A percentile compares a stretch with the other conserved stretches of the same genome.
phyloP scores from a whole-genome alignment of 2,329 filamentous ascomycete genomes.

The Pochonia chlamydosporia region DNA sequence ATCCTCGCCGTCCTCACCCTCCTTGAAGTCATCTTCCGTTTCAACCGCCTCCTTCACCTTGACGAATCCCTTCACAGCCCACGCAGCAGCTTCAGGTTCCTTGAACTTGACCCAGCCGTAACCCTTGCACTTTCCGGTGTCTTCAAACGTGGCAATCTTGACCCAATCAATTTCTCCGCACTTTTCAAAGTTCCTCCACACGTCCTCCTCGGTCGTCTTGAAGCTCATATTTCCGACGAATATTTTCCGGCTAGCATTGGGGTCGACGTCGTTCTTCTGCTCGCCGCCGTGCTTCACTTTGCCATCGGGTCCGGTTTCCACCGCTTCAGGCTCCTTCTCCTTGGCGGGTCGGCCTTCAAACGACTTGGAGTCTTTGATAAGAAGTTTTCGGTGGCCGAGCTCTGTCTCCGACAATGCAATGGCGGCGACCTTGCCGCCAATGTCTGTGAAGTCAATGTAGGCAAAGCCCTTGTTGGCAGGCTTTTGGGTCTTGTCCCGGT shows the following conservation, averaged over 20 bases:
- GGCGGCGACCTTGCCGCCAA: constrained; percentile 66
- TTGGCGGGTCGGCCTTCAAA: constrained; percentile 86
- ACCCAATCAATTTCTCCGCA: constrained; percentile 79
- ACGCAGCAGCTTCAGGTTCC: constrained; percentile 65
- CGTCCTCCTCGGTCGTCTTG: constrained; percentile 71
- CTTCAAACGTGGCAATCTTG: constrained; percentile 92
- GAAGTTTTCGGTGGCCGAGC: constrained; percentile 67
- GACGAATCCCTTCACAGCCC: constrained; percentile 70
- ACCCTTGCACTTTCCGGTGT: constrained; percentile 95
- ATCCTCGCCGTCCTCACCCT: constrained; percentile 38
- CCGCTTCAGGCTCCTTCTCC: constrained; percentile 32
- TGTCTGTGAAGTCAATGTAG: constrained; percentile 82
- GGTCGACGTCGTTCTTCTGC: constrained; percentile 24
- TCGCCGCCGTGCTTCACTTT: constrained; percentile 26
- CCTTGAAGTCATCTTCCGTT: constrained; percentile 56
- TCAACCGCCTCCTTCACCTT: constrained; percentile 61
- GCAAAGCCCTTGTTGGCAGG: constrained; percentile 84
- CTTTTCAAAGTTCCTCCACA: constrained; percentile 74
- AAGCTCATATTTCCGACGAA: constrained; percentile 91
- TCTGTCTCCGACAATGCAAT: constrained; percentile 82
- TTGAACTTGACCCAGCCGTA: constrained; percentile 94
- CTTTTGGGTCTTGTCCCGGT: constrained; percentile 25
- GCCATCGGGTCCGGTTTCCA: constrained; percentile 20
- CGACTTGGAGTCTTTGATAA: constrained; percentile 89
- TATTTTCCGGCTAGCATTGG: constrained; percentile 69